Conservation (phyloP, 192 early-diverging fungal genomes). For the Mortierella hygrophila region DNA sequence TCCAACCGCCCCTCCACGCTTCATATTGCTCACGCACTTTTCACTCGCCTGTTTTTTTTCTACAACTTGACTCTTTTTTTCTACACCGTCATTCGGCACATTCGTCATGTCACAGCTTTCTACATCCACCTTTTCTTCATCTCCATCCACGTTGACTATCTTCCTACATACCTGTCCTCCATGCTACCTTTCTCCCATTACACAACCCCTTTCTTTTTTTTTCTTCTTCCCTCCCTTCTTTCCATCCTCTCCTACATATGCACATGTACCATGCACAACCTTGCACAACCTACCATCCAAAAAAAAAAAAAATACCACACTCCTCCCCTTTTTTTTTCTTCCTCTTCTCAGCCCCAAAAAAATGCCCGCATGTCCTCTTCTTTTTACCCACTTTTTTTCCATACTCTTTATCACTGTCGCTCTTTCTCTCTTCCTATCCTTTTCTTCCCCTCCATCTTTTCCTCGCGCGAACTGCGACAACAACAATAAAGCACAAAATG, state of each 20-base stretch:
- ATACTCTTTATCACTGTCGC: background rate
- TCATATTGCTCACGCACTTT: too few species aligned
- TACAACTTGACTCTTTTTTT: too few species aligned
- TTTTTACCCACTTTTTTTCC: background rate
- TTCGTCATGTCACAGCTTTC: background rate
- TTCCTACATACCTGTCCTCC: background rate
- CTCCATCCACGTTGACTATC: background rate
- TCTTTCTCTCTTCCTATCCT: background rate
- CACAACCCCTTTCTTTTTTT: background rate
- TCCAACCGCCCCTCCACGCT: too few species aligned
- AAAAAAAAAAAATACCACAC: background rate
- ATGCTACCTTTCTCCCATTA: background rate
- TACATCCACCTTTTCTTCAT: background rate
- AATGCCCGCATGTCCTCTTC: background rate
- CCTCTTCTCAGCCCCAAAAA: background rate
- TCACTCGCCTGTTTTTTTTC: too few species aligned
- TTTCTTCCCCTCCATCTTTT: too few species aligned
- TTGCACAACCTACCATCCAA: background rate
- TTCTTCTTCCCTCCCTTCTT: background rate
- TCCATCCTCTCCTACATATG: background rate
- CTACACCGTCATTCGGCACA: too few species aligned
- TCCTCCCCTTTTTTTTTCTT: background rate
- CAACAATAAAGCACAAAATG: background rate
- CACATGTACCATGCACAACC: constrained; percentile 3
- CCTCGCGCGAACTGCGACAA: background rate